Base-by-base conservation (phyloP, 139 green algal genomes). In the Microglena sp. region DNA sequence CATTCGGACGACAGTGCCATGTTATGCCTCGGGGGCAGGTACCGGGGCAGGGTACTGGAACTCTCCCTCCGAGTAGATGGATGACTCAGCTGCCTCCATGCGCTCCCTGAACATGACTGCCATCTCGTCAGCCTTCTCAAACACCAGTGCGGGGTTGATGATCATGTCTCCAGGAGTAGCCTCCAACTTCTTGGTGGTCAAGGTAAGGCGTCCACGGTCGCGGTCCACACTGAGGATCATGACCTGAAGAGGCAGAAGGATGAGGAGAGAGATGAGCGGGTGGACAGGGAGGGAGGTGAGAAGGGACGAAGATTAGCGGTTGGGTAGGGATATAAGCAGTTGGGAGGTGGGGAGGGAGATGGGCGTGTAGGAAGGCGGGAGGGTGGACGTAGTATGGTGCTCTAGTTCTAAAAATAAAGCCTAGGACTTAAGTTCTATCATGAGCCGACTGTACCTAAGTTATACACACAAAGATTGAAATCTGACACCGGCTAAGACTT, bases 131-230 rank as follows among this genome's bases (percentile, higher is more conserved):
- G 93, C 92, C 63, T 89, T 87, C 36, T 93, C 90, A 69, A 89
- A 98, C 57, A 98, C 93, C 26, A 93, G 78, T 45, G 75, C 67
- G 21, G 92, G 93, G 82, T 97, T 82, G 26, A 76, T 72, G 57
- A 98, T 75, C 92, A 98, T 97, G 81, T 96, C 92, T 33, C 92
- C 92, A 4, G 92, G 90, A 27, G 81, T 89, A 21, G 87, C 84
- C 86, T 99, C 94, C 60, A 99, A 85, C 84, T 97, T 98, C 81
- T 96, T 96, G 22, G 94, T 99, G 63, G 82, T 92, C 54, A 99
- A 78, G 32, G 85, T 88, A 33, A 98, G 72, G 36, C 94, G 85
- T 50, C 89, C 84, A 3, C 83, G 77, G 29, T 97, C 86, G 15
- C 69, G 71, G 76, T 99, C 94, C 58, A 93, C 80, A 71, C 70